Conservation (phyloP, 768 basidiomycete genomes). For the Pholiota microspora region DNA sequence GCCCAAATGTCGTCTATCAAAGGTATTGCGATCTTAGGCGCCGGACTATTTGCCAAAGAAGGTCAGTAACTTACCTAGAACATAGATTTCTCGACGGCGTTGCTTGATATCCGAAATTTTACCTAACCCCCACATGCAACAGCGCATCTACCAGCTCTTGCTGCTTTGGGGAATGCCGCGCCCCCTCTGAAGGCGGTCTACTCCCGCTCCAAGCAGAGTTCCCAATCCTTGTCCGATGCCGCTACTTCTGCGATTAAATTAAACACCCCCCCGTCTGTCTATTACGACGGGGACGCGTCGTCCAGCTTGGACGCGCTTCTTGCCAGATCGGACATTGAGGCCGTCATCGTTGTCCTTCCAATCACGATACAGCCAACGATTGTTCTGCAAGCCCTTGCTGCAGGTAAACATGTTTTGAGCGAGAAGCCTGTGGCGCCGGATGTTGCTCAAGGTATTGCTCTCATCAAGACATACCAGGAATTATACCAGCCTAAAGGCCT, state of each 20-base stretch:
- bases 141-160: constrained; percentile 82
- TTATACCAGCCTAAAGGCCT: constrained; percentile 65
- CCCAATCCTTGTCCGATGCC: constrained; percentile 47
- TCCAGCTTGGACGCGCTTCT: constrained; percentile 62
- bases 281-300: constrained; percentile 50
- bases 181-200: constrained; percentile 66
- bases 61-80: constrained; percentile 41
- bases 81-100: no score
- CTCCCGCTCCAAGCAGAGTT: constrained; percentile 69
- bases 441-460: constrained; percentile 55
- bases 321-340: constrained; percentile 61
- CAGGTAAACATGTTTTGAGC: constrained; percentile 86
- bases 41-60: constrained; percentile 76
- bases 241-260: constrained; percentile 42
- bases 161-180: constrained; percentile 43
- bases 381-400: constrained; percentile 58
- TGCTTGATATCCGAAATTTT: constrained; percentile 21
- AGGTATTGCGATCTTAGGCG: constrained; percentile 76
- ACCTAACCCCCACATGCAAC: constrained; percentile 20
- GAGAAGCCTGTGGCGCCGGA: constrained; percentile 86
- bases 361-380: constrained; percentile 73
- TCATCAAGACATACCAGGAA: constrained; percentile 66
- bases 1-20: constrained; percentile 35
- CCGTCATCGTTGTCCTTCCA: constrained; percentile 76
- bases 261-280: constrained; percentile 42